phyloP scores from a whole-genome alignment of 1,284 basidiomycete genomes.

The Vanrija sp. region DNA sequence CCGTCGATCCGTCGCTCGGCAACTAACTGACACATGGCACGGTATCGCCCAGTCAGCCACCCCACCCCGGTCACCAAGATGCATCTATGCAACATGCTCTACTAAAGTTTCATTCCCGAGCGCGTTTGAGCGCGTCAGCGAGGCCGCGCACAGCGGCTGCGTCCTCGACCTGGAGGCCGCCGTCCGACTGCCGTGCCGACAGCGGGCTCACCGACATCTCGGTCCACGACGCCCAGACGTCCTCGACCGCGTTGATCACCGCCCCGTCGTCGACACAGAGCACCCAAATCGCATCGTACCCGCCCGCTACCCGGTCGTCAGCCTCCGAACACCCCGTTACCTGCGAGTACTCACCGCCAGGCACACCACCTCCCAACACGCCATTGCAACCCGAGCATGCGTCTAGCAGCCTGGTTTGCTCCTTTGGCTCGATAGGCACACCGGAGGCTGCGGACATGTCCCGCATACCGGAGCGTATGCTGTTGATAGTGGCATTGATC shows the following conservation, averaged over 20 bases:
- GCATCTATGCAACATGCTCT: too few species aligned
- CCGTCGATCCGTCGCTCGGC: too few species aligned
- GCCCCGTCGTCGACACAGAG: constrained; percentile 62
- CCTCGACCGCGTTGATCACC: constrained; percentile 56
- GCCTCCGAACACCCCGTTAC: neutral
- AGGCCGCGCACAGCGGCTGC: constrained; percentile 63
- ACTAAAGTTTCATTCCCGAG: neutral
- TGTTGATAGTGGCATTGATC: constrained; percentile 50
- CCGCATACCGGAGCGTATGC: constrained; percentile 76
- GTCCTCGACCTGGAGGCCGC: constrained; percentile 65
- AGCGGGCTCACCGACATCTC: constrained; percentile 76
- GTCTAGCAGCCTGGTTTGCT: constrained; percentile 85
- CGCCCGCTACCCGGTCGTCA: constrained; percentile 64
- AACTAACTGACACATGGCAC: too few species aligned
- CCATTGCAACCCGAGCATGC: constrained; percentile 71
- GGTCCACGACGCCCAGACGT: constrained; percentile 69
- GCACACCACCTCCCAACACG: constrained; percentile 90
- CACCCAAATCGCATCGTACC: constrained; percentile 95
- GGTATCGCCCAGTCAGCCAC: too few species aligned
- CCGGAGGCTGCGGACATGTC: constrained; percentile 74
- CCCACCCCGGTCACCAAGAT: too few species aligned
- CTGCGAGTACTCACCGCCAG: constrained; percentile 62
- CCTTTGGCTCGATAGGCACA: constrained; percentile 86
- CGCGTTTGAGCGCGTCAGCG: constrained; percentile 37
- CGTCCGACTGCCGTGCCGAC: constrained; percentile 68